A percentile compares a stretch with the other conserved stretches of the same genome.
phyloP scores from a whole-genome alignment of 805 yeast genomes.

The Komagataella pseudopastoris region DNA sequence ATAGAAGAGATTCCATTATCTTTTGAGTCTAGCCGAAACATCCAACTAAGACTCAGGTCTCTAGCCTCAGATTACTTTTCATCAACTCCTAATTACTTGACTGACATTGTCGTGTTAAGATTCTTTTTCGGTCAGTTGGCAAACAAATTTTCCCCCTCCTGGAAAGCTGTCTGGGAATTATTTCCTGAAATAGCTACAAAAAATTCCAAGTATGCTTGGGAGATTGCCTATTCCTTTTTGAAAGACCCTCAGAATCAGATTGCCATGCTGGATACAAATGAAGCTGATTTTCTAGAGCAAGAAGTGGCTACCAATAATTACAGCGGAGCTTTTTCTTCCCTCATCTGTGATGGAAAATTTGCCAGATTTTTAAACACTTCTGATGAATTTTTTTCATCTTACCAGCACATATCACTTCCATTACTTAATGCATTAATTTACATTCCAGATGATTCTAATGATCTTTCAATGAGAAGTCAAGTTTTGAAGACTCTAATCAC shows the following conservation, averaged over 20 bases:
- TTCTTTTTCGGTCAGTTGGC: conserved; percentile 60
- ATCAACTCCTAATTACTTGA: conserved; percentile 9
- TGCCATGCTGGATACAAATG: neutral
- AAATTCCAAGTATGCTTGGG: conserved; percentile 40
- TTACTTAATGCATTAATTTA: neutral
- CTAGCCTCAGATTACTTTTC: conserved; percentile 30
- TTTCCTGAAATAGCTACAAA: conserved; percentile 32
- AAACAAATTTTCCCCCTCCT: conserved; percentile 70
- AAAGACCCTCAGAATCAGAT: neutral
- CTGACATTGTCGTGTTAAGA: conserved; percentile 23
- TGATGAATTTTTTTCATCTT: neutral
- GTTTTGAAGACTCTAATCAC: conserved; percentile 40
- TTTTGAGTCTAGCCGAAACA: conserved; percentile 60
- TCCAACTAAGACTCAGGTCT: conserved; percentile 53
- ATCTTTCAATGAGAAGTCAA: conserved; percentile 32
- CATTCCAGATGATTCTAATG: neutral
- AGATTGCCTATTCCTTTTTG: conserved; percentile 18
- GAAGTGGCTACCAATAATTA: neutral
- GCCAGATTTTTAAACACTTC: neutral
- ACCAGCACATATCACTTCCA: neutral
- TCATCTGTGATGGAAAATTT: neutral
- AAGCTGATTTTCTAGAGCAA: neutral
- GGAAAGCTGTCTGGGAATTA: conserved; percentile 63
- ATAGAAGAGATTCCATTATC: conserved; percentile 66
- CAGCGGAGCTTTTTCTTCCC: neutral